phyloP scores from a whole-genome alignment of 176 grass and related monocot species.

The Eragrostis curvula region DNA sequence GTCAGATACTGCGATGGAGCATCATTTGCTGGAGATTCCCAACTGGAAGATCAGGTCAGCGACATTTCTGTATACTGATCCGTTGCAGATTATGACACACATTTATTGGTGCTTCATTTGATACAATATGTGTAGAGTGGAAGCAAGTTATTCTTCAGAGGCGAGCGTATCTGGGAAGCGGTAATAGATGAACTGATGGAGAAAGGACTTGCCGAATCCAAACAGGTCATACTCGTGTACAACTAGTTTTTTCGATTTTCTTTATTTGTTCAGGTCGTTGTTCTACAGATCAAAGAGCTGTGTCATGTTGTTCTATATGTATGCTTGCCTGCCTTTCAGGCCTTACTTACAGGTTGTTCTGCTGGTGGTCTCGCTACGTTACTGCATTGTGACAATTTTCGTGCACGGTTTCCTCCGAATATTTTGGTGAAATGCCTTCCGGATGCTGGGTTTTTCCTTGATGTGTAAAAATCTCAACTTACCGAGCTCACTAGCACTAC shows the following conservation, averaged over 20 bases:
- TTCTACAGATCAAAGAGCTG: neutral
- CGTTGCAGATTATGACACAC: too few species aligned
- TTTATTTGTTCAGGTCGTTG: too few species aligned
- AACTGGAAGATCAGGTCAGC: slow-evolving; percentile 39
- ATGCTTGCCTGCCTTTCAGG: slow-evolving; percentile 44
- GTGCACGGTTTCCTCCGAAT: slow-evolving; percentile 40
- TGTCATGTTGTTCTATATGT: neutral
- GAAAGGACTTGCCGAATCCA: slow-evolving; percentile 61
- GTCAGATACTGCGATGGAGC: slow-evolving; percentile 79
- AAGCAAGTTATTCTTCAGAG: slow-evolving; percentile 67
- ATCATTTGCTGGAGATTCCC: slow-evolving; percentile 64
- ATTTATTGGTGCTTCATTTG: neutral
- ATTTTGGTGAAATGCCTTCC: slow-evolving; percentile 69
- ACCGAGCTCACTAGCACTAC: neutral
- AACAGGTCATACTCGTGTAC: slow-evolving; percentile 43
- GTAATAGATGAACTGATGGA: slow-evolving; percentile 60
- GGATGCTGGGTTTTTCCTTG: slow-evolving; percentile 79
- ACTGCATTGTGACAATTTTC: slow-evolving; percentile 75
- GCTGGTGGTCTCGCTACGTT: slow-evolving; percentile 79
- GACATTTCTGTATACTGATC: neutral
- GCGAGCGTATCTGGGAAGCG: slow-evolving; percentile 66
- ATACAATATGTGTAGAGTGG: slow-evolving; percentile 37
- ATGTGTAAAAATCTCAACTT: slow-evolving; percentile 44
- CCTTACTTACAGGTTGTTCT: slow-evolving; percentile 76
- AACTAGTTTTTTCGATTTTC: neutral